Evolutionary conservation across 176 grass and related monocot species (phyloP).

Genomic region (Typha latifolia): DNA sequence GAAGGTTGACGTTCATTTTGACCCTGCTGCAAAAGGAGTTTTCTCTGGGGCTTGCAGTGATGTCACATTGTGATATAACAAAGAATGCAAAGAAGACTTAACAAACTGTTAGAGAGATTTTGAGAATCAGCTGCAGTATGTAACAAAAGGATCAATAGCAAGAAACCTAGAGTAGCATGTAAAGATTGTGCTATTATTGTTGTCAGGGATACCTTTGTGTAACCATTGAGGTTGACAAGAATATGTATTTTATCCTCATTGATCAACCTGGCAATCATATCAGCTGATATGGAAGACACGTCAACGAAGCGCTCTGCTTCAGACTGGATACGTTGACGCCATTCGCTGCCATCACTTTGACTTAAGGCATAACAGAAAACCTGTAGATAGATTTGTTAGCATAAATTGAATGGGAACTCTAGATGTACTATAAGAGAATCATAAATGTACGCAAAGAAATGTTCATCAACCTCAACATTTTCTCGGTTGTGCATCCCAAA

Average conservation of each 20-base stretch:
- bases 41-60: too few species aligned
- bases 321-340: conserved; percentile 81
- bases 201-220: conserved; percentile 59
- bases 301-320: conserved; percentile 79
- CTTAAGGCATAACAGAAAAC: conserved; percentile 91
- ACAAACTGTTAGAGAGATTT: too few species aligned
- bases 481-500: conserved; percentile 73
- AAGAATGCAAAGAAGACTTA: too few species aligned
- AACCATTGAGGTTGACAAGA: conserved; percentile 88
- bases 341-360: conserved; percentile 85
- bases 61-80: too few species aligned
- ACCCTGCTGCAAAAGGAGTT: too few species aligned
- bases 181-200: background rate
- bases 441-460: background rate
- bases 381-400: conserved; percentile 19
- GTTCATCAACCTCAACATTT: conserved; percentile 49
- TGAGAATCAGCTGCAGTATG: background rate
- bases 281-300: conserved; percentile 75
- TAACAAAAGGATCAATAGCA: background rate
- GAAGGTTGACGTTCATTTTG: too few species aligned
- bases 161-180: background rate
- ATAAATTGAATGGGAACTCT: background rate
- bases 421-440: background rate
- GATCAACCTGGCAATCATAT: conserved; percentile 65
- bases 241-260: conserved; percentile 85